phyloP scores from a whole-genome alignment of 768 basidiomycete genomes.

The Lyophyllum atratum region DNA sequence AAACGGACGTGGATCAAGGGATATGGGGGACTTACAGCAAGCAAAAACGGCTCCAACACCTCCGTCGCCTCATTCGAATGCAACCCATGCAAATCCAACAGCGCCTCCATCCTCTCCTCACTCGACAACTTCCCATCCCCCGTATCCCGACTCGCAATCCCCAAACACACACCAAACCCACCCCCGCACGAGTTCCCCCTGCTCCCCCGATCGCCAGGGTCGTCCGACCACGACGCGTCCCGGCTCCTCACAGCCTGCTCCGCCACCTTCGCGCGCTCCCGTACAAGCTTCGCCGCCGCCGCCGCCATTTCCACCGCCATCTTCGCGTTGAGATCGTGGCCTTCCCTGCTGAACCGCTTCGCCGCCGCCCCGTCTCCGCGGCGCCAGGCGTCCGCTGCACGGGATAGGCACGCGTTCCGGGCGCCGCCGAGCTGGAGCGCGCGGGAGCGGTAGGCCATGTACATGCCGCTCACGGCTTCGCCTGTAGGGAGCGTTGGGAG shows the following conservation, averaged over 20 bases:
- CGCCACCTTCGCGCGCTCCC: conserved; percentile 74
- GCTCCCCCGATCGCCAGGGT: conserved; percentile 73
- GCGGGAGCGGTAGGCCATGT: conserved; percentile 86
- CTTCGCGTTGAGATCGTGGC: conserved; percentile 89
- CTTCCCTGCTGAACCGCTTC: conserved; percentile 92
- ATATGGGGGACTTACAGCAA: conserved; percentile 62
- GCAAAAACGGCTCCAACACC: conserved; percentile 85
- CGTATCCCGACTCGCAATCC: conserved; percentile 67
- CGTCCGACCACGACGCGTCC: conserved; percentile 80
- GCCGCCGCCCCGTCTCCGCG: conserved; percentile 95
- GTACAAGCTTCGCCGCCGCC: conserved; percentile 83
- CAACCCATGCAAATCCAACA: conserved; percentile 91
- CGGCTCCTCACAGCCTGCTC: conserved; percentile 75
- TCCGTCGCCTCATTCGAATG: conserved; percentile 94
- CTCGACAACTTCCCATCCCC: conserved; percentile 60
- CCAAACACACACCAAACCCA: conserved; percentile 84
- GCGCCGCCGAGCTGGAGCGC: conserved; percentile 93
- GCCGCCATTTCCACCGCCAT: conserved; percentile 86
- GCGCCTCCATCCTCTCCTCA: conserved; percentile 89
- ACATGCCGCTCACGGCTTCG: conserved; percentile 73
- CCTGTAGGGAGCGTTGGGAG: conserved; percentile 91
- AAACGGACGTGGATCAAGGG: conserved; percentile 1
- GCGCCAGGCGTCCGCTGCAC: conserved; percentile 96
- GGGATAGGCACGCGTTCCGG: conserved; percentile 89
- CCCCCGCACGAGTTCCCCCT: conserved; percentile 79